These are phyloP conservation scores for Saccharomycopsis guyanensis DNA, from an alignment of 805 yeast genomes.

Conservation along the genomic window DNA sequence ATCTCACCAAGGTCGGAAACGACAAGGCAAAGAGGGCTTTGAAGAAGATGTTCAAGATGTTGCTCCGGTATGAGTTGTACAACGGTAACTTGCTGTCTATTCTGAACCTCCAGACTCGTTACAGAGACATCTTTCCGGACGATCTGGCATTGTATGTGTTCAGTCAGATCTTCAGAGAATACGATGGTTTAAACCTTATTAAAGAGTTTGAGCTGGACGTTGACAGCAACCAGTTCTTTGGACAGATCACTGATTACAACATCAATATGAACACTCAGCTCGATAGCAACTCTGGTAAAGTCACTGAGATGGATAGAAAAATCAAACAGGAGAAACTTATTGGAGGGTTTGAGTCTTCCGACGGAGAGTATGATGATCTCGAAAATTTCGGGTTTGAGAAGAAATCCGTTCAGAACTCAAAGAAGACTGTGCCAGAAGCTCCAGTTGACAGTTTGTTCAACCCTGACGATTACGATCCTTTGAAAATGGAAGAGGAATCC, in stretches of 20 bases:
- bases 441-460: background rate
- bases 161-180: conserved; percentile 15
- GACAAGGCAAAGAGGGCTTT: conserved; percentile 29
- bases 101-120: conserved; percentile 57
- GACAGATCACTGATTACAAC: conserved; percentile 7
- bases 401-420: background rate
- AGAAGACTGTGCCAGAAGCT: background rate
- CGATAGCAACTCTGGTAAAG: background rate
- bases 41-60: conserved; percentile 45
- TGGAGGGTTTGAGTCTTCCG: conserved; percentile 6
- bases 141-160: conserved; percentile 28
- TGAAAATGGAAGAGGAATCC: background rate
- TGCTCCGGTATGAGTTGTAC: conserved; percentile 59
- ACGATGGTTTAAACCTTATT: conserved; percentile 24
- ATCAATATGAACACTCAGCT: conserved; percentile 6
- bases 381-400: conserved; percentile 8
- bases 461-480: background rate
- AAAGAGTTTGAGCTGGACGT: conserved; percentile 17
- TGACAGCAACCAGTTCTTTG: conserved; percentile 9
- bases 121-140: conserved; percentile 55
- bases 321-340: conserved; percentile 9
- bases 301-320: conserved; percentile 3
- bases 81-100: conserved; percentile 67
- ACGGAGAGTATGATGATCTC: conserved; percentile 9
- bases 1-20: conserved; percentile 25